Evolutionary conservation across 2,329 filamentous ascomycete genomes (phyloP).

Genomic region (Verticillium tricorpus): DNA sequence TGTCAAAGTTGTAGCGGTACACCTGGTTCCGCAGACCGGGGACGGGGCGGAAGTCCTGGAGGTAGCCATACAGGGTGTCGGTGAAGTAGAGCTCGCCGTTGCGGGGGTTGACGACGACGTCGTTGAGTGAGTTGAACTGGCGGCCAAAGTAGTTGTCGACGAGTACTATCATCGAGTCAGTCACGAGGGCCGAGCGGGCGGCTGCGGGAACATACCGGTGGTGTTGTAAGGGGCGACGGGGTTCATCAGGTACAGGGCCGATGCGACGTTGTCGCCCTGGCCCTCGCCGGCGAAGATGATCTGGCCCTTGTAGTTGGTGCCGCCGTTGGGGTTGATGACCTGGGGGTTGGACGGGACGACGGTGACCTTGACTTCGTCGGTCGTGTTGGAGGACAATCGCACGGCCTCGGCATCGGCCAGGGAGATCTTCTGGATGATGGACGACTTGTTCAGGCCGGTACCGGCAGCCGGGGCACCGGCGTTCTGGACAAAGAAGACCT

Average conservation of each 20-base stretch:
- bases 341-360: conserved; percentile 35
- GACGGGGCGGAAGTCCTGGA: conserved; percentile 51
- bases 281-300: conserved; percentile 47
- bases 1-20: conserved; percentile 49
- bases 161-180: conserved; percentile 29
- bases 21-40: conserved; percentile 54
- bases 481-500: conserved; percentile 51
- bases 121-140: conserved; percentile 57
- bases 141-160: conserved; percentile 57
- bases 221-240: conserved; percentile 44
- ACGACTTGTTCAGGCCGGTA: conserved; percentile 46
- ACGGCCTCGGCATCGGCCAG: conserved; percentile 37
- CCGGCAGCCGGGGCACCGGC: conserved; percentile 41
- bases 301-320: conserved; percentile 43
- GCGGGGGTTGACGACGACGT: conserved; percentile 46
- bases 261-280: conserved; percentile 35
- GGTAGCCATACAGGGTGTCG: conserved; percentile 54
- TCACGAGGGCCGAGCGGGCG: rapidly evolving
- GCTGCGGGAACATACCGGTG: conserved; percentile 27
- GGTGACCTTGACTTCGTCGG: conserved; percentile 34
- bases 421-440: conserved; percentile 45
- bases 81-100: conserved; percentile 62
- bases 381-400: conserved; percentile 29
- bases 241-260: conserved; percentile 38
- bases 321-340: conserved; percentile 48